phyloP scores from a whole-genome alignment of 2,329 filamentous ascomycete species.

The Cladosporium sp. region DNA sequence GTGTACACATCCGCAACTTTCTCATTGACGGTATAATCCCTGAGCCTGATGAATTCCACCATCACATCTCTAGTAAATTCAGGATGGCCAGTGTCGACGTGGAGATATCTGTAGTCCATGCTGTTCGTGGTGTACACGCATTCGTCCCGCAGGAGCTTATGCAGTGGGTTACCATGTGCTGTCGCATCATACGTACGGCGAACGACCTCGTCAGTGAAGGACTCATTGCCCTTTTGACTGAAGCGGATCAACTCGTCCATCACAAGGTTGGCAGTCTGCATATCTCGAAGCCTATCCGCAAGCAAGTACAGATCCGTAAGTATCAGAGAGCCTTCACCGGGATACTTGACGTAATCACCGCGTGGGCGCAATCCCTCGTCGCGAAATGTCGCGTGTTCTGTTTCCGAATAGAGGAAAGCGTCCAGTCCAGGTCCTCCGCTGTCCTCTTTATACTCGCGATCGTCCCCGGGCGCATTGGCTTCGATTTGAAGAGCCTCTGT shows the following conservation, averaged over 20 bases:
- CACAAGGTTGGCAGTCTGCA: constrained; percentile 8
- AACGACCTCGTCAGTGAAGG: accelerated
- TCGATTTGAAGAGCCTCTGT: not conserved
- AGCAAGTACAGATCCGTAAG: not conserved
- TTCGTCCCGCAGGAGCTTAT: not conserved
- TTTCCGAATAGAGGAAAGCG: not conserved
- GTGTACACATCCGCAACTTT: not conserved
- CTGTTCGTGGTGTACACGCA: not conserved
- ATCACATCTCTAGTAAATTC: not conserved
- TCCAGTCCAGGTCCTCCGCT: not conserved
- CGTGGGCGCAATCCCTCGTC: too few relatives aligned
- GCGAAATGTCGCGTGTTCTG: too few relatives aligned
- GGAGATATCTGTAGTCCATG: not conserved
- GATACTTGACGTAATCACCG: not conserved
- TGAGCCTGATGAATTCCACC: not conserved
- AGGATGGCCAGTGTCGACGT: accelerated
- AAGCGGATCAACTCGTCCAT: not conserved
- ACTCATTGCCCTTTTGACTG: not conserved
- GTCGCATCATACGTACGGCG: not conserved
- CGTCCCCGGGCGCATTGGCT: not conserved
- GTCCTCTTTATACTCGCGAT: not conserved
- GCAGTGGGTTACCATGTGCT: not conserved
- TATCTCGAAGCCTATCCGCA: constrained; percentile 16
- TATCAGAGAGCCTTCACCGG: accelerated
- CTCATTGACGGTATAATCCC: not conserved